These are phyloP conservation scores for Sinapis alba DNA, from an alignment of 441 rosid species.

Conservation along the genomic window DNA sequence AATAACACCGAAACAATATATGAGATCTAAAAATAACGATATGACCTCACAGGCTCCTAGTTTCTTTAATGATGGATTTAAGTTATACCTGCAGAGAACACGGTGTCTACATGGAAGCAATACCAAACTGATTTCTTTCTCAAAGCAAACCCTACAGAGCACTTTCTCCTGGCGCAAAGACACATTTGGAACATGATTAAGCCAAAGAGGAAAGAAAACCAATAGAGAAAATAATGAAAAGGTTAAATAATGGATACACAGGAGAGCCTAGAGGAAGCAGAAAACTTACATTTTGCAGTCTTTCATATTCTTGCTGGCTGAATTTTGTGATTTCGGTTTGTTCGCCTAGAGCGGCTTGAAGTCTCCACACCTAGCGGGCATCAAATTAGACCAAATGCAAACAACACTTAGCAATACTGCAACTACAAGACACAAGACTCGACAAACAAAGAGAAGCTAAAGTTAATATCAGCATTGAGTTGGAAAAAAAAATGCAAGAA, in stretches of 20 bases:
- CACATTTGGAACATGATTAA: constrained; percentile 14
- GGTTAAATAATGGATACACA: neutral
- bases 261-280: constrained; percentile 44
- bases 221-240: neutral
- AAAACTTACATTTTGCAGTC: constrained; percentile 91
- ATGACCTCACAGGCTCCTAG: constrained; percentile 13
- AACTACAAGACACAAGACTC: constrained; percentile 11
- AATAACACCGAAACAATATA: constrained; percentile 1
- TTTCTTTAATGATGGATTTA: neutral
- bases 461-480: constrained; percentile 12
- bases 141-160: constrained; percentile 90
- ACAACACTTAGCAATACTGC: constrained; percentile 51
- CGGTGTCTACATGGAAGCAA: constrained; percentile 96
- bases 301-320: constrained; percentile 91
- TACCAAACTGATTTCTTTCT: constrained; percentile 80
- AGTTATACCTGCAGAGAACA: constrained; percentile 75
- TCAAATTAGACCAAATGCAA: constrained; percentile 12
- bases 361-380: constrained; percentile 84
- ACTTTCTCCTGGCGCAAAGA: constrained; percentile 76
- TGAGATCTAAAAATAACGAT: neutral
- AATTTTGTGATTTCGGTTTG: constrained; percentile 88
- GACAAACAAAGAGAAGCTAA: constrained; percentile 16
- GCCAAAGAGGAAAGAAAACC: neutral
- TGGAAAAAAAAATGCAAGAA: neutral
- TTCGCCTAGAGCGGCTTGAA: constrained; percentile 97